Evolutionary conservation across 345 rosid species (phyloP).

Genomic region (Citrus hindsii): DNA sequence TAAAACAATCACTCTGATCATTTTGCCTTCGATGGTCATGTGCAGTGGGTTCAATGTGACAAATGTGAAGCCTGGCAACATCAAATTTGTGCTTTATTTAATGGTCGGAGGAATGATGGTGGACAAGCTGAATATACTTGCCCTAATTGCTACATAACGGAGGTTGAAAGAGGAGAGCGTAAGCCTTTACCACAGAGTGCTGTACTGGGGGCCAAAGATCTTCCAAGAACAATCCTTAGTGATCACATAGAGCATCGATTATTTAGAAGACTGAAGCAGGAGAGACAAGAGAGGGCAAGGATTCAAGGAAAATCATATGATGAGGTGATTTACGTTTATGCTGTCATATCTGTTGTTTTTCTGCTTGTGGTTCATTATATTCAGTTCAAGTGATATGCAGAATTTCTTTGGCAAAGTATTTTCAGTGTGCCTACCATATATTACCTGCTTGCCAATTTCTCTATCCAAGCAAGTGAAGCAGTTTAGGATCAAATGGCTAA

Average conservation of each 20-base stretch:
- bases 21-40: conserved; percentile 20
- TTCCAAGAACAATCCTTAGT: conserved; percentile 90
- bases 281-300: conserved; percentile 85
- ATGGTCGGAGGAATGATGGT: conserved; percentile 98
- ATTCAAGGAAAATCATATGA: conserved; percentile 68
- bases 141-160: conserved; percentile 88
- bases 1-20: conserved; percentile 14
- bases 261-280: conserved; percentile 65
- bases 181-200: conserved; percentile 94
- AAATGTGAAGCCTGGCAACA: conserved; percentile 99
- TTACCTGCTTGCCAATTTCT: background rate
- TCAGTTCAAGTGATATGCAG: background rate
- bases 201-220: conserved; percentile 96
- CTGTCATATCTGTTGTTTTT: background rate
- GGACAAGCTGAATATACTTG: conserved; percentile 99
- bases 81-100: conserved; percentile 96
- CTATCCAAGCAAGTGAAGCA: background rate
- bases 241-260: conserved; percentile 95
- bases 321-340: conserved; percentile 54
- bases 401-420: background rate
- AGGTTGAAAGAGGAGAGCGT: conserved; percentile 90
- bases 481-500: background rate
- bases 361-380: background rate
- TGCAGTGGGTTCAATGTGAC: conserved; percentile 99
- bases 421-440: background rate